phyloP scores from a whole-genome alignment of 805 yeast genomes.

The Starmerella kuoi region DNA sequence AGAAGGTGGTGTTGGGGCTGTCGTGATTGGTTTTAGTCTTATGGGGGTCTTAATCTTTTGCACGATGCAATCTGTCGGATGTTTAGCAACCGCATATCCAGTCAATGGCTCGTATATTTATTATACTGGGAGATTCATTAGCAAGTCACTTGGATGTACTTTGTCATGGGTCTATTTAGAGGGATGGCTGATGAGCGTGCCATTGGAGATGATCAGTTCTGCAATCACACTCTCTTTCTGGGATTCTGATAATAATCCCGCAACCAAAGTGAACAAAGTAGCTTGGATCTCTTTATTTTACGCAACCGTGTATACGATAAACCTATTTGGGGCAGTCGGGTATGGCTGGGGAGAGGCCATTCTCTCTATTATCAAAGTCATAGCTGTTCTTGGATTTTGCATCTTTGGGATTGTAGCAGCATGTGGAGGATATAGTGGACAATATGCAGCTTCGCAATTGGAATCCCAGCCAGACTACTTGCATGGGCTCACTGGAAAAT shows the following conservation, averaged over 20 bases:
- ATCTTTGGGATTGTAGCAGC: constrained; percentile 45
- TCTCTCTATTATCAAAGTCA: constrained; percentile 46
- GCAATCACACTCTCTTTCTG: constrained; percentile 46
- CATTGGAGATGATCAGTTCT: constrained; percentile 55
- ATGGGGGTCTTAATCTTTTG: constrained; percentile 54
- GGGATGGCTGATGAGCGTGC: constrained; percentile 53
- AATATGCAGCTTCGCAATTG: constrained; percentile 8
- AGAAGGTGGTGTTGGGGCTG: constrained; percentile 48
- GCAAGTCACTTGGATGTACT: constrained; percentile 62
- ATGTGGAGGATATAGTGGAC: constrained; percentile 35
- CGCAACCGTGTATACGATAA: constrained; percentile 36
- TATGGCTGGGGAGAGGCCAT: constrained; percentile 59
- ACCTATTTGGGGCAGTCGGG: constrained; percentile 44
- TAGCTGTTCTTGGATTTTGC: constrained; percentile 50
- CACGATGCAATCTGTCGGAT: constrained; percentile 56
- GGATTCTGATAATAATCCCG: constrained; percentile 25
- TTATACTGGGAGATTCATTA: constrained; percentile 53
- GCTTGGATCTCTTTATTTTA: constrained; percentile 50
- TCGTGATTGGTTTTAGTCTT: constrained; percentile 44
- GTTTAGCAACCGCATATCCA: constrained; percentile 55
- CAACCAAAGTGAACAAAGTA: constrained; percentile 38
- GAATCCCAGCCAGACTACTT: constrained; percentile 37
- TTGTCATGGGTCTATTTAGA: constrained; percentile 60
- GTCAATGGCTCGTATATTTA: constrained; percentile 45
- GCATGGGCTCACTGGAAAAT: constrained; percentile 42